These are phyloP conservation scores for Sarocladium strictum DNA, from an alignment of 2,329 filamentous ascomycete species.

Conservation along the genomic window DNA sequence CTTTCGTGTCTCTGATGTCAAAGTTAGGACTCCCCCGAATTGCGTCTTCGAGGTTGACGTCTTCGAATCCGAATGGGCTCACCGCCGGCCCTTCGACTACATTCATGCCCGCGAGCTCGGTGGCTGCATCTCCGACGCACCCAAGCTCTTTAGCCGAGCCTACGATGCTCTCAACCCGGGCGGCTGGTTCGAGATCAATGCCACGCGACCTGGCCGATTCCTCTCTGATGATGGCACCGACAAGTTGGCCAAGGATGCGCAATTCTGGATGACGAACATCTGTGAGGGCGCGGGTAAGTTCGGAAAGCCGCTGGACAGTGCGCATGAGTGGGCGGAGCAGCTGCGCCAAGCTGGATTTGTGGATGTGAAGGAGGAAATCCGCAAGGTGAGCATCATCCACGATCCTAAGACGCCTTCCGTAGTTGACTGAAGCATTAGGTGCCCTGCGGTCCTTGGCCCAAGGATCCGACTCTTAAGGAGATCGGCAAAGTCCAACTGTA, in stretches of 20 bases:
- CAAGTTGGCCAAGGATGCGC: constrained; percentile 5
- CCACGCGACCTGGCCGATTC: constrained; percentile 3
- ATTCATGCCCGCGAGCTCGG: constrained; percentile 12
- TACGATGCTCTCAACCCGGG: neutral
- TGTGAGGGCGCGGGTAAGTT: constrained; percentile 11
- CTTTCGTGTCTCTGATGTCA: neutral
- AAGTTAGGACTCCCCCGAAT: constrained; percentile 21
- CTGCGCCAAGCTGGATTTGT: constrained; percentile 71
- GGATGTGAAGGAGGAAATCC: constrained; percentile 66
- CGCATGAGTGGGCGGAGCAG: constrained; percentile 28
- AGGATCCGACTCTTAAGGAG: constrained; percentile 32
- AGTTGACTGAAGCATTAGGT: neutral
- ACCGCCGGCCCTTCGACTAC: constrained; percentile 10
- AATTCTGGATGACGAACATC: constrained; percentile 12
- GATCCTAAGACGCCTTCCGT: neutral
- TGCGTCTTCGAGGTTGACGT: constrained; percentile 12
- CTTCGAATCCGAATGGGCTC: constrained; percentile 10
- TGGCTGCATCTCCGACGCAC: constrained; percentile 10
- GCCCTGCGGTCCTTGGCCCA: constrained; percentile 28
- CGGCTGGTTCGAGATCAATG: constrained; percentile 11
- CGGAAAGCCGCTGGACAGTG: constrained; percentile 10
- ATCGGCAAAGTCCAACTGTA: constrained; percentile 21
- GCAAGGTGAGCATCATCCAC: constrained; percentile 30
- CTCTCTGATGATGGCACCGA: constrained; percentile 11
- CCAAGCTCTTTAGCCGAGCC: constrained; percentile 6